These are phyloP conservation scores for Termitomyces sp. DNA, from an alignment of 1,284 basidiomycete genomes.

Conservation along the genomic window DNA sequence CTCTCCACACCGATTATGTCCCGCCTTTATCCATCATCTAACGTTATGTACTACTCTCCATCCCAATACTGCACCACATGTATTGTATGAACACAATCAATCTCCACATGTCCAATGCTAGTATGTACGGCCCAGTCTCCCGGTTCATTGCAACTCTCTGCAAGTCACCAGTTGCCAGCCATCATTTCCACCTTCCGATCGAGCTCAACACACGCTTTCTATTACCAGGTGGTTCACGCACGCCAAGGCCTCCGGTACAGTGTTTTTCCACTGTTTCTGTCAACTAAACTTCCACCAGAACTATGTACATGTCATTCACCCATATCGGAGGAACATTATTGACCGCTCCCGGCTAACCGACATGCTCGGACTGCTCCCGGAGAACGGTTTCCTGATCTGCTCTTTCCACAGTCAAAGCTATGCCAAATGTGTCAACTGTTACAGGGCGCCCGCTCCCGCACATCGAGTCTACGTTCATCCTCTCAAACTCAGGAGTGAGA, in stretches of 20 bases:
- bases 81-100: too few relatives aligned
- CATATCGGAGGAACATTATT: neutral
- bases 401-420: neutral
- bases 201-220: neutral
- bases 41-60: too few relatives aligned
- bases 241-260: too few relatives aligned
- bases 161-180: too few relatives aligned
- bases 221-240: neutral
- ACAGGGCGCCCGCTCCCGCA: neutral
- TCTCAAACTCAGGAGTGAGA: neutral
- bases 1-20: constrained; percentile 12
- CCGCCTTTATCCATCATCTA: neutral
- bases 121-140: too few relatives aligned
- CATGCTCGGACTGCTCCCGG: constrained; percentile 3
- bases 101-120: neutral
- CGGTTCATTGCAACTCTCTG: too few relatives aligned
- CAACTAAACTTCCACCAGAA: too few relatives aligned
- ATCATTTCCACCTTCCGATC: too few relatives aligned
- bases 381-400: neutral
- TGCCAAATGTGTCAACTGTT: constrained; percentile 5
- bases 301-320: too few relatives aligned
- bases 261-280: neutral
- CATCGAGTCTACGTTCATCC: neutral
- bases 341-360: constrained; percentile 7
- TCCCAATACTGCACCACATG: too few relatives aligned